Conservation (phyloP, 2,329 filamentous ascomycete species). For the Emmonsiellopsis sp. region DNA sequence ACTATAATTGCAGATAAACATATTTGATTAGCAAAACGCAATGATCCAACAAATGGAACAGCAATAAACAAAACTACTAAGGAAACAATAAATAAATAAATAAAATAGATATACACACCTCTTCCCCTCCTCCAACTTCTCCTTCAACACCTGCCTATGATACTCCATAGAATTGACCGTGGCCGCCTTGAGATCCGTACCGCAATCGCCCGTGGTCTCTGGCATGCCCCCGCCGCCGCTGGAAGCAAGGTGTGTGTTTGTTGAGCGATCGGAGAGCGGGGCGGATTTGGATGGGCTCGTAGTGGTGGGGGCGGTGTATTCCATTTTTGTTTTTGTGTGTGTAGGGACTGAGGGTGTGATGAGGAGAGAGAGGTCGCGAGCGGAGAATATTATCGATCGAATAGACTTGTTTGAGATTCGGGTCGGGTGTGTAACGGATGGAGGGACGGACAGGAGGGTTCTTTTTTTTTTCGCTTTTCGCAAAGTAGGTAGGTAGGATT, state of each 20-base stretch:
- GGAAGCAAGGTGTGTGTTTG: conserved; percentile 29
- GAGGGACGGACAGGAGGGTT: too few species aligned
- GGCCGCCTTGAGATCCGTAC: conserved; percentile 25
- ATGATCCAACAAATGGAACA: neutral
- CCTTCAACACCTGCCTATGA: conserved; percentile 33
- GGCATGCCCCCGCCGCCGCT: neutral
- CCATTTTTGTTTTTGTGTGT: conserved; percentile 17
- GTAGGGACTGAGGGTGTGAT: neutral
- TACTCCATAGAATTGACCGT: conserved; percentile 32
- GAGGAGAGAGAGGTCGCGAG: too few species aligned
- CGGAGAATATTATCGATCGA: too few species aligned
- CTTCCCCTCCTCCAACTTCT: conserved; percentile 28
- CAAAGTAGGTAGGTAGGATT: too few species aligned
- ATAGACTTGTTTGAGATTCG: too few species aligned
- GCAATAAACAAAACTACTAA: neutral
- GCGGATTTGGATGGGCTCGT: conserved; percentile 15
- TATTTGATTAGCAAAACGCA: neutral
- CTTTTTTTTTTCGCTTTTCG: too few species aligned
- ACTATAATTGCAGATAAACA: conserved; percentile 10
- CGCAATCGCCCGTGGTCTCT: conserved; percentile 5
- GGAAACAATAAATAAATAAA: neutral
- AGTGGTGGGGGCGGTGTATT: conserved; percentile 15
- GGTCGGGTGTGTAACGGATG: too few species aligned
- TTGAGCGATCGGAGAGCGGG: conserved; percentile 31
- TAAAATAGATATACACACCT: conserved; percentile 27